These are phyloP conservation scores for Paramyrothecium roridum DNA, from an alignment of 2,329 filamentous ascomycete species.

Conservation along the genomic window DNA sequence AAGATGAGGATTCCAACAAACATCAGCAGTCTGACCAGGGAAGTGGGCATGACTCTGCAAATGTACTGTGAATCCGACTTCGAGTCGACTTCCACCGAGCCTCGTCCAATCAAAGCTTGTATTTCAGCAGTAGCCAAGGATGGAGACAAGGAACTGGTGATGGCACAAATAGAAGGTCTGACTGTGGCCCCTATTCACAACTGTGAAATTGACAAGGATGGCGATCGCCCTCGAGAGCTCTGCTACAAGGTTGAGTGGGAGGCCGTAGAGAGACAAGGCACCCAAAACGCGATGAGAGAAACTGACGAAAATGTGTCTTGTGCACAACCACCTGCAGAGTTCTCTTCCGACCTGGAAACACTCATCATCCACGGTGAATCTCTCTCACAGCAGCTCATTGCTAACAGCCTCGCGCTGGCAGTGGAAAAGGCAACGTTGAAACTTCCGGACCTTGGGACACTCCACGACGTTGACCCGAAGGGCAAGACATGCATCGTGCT, in stretches of 20 bases:
- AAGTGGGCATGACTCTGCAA: background rate
- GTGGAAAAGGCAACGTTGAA: background rate
- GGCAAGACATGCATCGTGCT: background rate
- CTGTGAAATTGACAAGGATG: constrained; percentile 10
- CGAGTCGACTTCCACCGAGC: background rate
- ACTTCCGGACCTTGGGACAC: background rate
- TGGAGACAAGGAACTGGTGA: constrained; percentile 17
- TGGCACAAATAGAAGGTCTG: constrained; percentile 33
- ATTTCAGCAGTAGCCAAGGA: constrained; percentile 2
- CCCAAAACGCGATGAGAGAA: too few relatives aligned
- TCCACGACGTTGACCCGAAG: background rate
- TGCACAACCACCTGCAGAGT: background rate
- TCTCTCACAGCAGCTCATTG: background rate
- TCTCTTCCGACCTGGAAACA: background rate
- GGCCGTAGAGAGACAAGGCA: constrained; percentile 9
- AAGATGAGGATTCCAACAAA: background rate
- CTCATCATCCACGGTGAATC: background rate
- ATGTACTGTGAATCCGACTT: background rate
- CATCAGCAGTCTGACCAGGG: background rate
- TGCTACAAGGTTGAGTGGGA: constrained; percentile 47
- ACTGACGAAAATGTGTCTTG: too few relatives aligned
- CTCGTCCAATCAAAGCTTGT: background rate
- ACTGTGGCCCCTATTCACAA: constrained; percentile 39
- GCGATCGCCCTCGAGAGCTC: constrained; percentile 21
- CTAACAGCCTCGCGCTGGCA: background rate